Evolutionary conservation across 225 moss, liverwort and hornwort species (phyloP), one percentile per base, ranked within the genome.

Genomic region (Ulota crispa): DNA sequence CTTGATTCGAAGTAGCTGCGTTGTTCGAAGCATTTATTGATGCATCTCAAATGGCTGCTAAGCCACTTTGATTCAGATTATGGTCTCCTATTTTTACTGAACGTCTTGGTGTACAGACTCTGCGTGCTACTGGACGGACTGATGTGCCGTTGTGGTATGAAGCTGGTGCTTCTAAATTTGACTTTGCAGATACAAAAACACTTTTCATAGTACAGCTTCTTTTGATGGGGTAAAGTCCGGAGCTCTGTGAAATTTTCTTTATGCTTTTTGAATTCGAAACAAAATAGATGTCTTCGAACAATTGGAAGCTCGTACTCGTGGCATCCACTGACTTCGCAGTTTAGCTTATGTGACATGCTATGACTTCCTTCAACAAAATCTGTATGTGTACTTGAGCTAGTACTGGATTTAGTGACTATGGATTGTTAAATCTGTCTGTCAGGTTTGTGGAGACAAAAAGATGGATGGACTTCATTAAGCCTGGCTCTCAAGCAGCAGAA

Each of bases 401-500:
- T 24, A 19, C 54, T 76, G 42, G 32, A 15, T 79, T 75, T 24
- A 65, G 28, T 62, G 34, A 36, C 72, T 37, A 13, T 5, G n/a
- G 4, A 20, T 10, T 65, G 21, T 26, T 68, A 11, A 55, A 59
- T 50, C 16, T 74, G 70, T 62, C 62, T 77, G 76, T 43, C 73
- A 88, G 89, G 60, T 92, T 88, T 69, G 92, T 80, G 31, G 92
- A 92, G 86, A 92, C 88, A 34, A 92, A 88, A 54, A 88, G 92
- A 78, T 92, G 86, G 86, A 79, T 92, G 90, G 92, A 90, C 75
- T 89, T 92, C 73, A 52, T 89, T 54, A 79, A 9, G 9, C 92
- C 90, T 83, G 92, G 92, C 67, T 92, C 92, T 76, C 90, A 92
- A 81, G 90, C 90, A 77, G 90, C 81, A 79, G 87, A 90, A 47